Conservation (phyloP, 163 green algal species). For the Scenedesmus sp. region DNA sequence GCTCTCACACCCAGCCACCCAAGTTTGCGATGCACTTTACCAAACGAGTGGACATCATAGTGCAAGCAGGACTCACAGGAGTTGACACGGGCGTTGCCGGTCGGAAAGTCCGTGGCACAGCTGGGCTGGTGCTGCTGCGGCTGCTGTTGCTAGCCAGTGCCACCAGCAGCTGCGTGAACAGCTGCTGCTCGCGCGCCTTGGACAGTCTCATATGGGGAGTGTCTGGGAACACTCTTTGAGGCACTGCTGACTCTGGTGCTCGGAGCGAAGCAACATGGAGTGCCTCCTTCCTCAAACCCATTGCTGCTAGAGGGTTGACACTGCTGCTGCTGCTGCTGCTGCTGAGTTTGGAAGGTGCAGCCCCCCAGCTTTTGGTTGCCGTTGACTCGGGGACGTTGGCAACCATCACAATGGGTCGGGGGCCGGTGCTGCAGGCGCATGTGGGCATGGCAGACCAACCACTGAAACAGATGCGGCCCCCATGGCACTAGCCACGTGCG, state of each 20-base stretch:
- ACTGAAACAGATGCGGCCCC: not conserved
- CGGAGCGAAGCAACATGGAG: not conserved
- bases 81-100: not conserved
- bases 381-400: not conserved
- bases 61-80: not conserved
- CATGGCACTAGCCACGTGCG: not conserved
- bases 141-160: not conserved
- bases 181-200: not conserved
- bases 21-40: not conserved
- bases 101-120: not conserved
- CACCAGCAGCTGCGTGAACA: slow-evolving; percentile 30
- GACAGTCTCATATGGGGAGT: not conserved
- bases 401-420: not conserved
- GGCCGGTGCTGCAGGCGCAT: not conserved
- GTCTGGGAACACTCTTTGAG: slow-evolving; percentile 19
- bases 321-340: not conserved
- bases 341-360: not conserved
- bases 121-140: not conserved
- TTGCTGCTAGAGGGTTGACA: slow-evolving; percentile 3
- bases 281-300: slow-evolving; percentile 21
- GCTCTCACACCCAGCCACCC: no score
- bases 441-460: not conserved
- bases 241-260: not conserved
- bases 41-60: not conserved
- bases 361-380: not conserved